Base-by-base conservation (phyloP, 176 grass and related monocot genomes). In the Cymbopogon citratus region DNA sequence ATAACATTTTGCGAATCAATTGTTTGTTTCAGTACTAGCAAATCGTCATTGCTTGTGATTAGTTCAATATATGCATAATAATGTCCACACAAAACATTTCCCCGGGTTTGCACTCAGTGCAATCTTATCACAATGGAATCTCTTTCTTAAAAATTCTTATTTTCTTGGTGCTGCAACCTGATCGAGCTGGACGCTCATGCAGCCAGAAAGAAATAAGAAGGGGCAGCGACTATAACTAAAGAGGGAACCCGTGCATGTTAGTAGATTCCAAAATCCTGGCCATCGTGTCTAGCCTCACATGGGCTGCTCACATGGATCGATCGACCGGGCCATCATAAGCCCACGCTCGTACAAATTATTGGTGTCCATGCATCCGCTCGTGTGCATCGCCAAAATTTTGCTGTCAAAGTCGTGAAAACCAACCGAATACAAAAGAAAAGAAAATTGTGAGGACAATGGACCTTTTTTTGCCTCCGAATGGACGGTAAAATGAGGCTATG, bases 231-330 rank as follows among this genome's bases (percentile, higher is more conserved):
- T 64, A 49, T 80, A 71, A 61, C 25, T 27, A 63, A 28, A 60
- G 60, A 68, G 28, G 26, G 71, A 70, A 71, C 51, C 46, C 71
- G 43, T 61, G 87, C 87, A 77, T 72, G 87, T 89, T 86, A 81
- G 78, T n/a, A 89, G 83, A 89, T 85, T 89, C 83, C 83, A 81
- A 72, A 56, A 63, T 72, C 56, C 51, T 34, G 31, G 64, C 54
- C 24, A 15, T 63, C 71, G 57, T 81, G 66, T 81, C 83, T 57
- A 89, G 34, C 64, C 34, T 85, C 78, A 86, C 87, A 85, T 85
- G 83, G 56, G 73, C 69, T 51, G 44, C 29, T 65, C 76, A 80
- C 84, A 80, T 80, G 84, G 76, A 57, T 41, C 41, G 41, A 85
- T 64, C 71, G 44, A 78, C 56, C 67, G 44, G 59, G 18, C 15